A percentile compares a stretch with the other conserved stretches of the same genome.
Evolutionary conservation across 441 rosid species (phyloP).

Genomic region (Brassica hybrid): DNA sequence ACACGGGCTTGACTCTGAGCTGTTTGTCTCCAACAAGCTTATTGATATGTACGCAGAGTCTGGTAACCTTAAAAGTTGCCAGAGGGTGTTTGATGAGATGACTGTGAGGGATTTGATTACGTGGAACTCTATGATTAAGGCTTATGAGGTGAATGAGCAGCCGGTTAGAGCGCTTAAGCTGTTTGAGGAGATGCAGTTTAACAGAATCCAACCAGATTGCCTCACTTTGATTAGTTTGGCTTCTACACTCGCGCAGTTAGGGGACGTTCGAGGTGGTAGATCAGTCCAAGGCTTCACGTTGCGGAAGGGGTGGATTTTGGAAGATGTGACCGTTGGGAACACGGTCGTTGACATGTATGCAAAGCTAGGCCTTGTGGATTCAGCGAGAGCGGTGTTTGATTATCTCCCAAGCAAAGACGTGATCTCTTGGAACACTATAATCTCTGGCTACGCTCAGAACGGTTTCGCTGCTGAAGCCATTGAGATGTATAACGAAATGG

Average conservation of each 20-base stretch:
- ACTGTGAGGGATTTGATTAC: neutral
- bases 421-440: constrained; percentile 5
- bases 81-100: constrained; percentile 1
- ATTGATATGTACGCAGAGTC: constrained; percentile 15
- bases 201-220: neutral
- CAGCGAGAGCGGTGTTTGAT: constrained; percentile 8
- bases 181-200: neutral
- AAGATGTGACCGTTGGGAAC: constrained; percentile 1
- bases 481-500: constrained; percentile 12
- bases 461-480: constrained; percentile 14
- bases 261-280: neutral
- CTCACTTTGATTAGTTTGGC: constrained; percentile 20
- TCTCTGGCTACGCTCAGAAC: constrained; percentile 9
- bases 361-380: constrained; percentile 16
- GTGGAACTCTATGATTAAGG: neutral
- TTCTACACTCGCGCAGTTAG: constrained; percentile 10
- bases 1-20: constrained; percentile 6
- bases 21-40: constrained; percentile 11
- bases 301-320: constrained; percentile 1
- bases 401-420: neutral
- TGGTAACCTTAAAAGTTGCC: neutral
- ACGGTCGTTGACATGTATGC: constrained; percentile 9
- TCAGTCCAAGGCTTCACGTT: neutral
- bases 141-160: constrained; percentile 14
- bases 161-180: neutral